Percentiles rank a stretch among this genome's conserved stretches.
Conservation (phyloP, 192 early-diverging fungal genomes). For the Rhizophlyctis rosea region DNA sequence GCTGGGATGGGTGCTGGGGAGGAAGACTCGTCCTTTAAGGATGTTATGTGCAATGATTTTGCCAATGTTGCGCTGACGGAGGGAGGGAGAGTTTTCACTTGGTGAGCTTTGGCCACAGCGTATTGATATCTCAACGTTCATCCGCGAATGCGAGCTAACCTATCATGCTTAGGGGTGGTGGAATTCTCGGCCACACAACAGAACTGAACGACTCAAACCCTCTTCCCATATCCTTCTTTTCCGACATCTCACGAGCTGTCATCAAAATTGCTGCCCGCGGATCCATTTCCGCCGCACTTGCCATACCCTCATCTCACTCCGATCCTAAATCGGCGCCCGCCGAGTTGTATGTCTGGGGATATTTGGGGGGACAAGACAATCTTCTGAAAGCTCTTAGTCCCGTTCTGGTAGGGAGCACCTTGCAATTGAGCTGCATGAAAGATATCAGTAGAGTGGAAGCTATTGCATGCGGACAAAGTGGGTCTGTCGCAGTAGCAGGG, state of each 20-base stretch:
- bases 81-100: slow-evolving; percentile 23
- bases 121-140: slow-evolving; percentile 8
- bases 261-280: slow-evolving; percentile 11
- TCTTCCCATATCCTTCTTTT: slow-evolving; percentile 29
- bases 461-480: too few relatives aligned
- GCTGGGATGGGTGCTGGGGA: too few relatives aligned
- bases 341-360: slow-evolving; percentile 41
- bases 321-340: not conserved
- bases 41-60: slow-evolving; percentile 30
- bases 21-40: slow-evolving; percentile 29
- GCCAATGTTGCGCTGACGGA: slow-evolving; percentile 23
- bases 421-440: not conserved
- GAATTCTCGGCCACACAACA: slow-evolving; percentile 18
- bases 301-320: not conserved
- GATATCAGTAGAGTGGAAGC: not conserved
- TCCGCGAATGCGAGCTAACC: not conserved
- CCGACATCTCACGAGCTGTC: slow-evolving; percentile 14
- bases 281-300: slow-evolving; percentile 12
- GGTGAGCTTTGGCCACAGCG: slow-evolving; percentile 14
- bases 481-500: not conserved
- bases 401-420: slow-evolving; percentile 10
- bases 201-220: slow-evolving; percentile 39
- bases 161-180: slow-evolving; percentile 1
- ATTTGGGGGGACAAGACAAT: slow-evolving; percentile 10
- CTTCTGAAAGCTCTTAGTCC: slow-evolving; percentile 6